Evolutionary conservation across 768 basidiomycete genomes (phyloP).

Genomic region (Mycena rebaudengoi): DNA sequence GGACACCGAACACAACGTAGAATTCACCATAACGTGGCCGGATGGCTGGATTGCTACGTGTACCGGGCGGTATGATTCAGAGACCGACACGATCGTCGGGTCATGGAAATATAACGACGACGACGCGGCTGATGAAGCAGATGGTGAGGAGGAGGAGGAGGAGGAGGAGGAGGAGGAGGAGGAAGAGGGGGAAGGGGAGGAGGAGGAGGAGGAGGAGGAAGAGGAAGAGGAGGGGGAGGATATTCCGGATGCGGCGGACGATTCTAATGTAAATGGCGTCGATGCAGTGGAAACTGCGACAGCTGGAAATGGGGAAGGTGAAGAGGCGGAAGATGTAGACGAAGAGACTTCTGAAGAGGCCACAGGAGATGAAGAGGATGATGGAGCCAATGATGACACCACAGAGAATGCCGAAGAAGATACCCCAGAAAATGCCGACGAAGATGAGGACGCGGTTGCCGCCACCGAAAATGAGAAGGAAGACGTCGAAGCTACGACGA

Average conservation of each 20-base stretch:
- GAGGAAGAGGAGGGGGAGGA: too few species aligned
- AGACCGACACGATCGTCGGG: slow-evolving; percentile 9
- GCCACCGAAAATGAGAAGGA: too few species aligned
- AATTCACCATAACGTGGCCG: slow-evolving; percentile 11
- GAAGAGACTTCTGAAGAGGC: too few species aligned
- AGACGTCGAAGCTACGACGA: neutral
- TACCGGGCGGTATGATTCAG: slow-evolving; percentile 17
- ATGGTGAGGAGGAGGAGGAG: neutral
- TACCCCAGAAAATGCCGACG: neutral
- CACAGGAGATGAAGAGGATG: too few species aligned
- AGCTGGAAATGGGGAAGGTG: too few species aligned
- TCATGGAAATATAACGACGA: neutral
- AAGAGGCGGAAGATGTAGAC: too few species aligned
- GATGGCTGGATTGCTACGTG: slow-evolving; percentile 7
- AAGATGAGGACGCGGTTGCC: too few species aligned
- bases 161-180: neutral
- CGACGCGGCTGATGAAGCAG: neutral
- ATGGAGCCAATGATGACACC: too few species aligned
- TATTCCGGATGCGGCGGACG: too few species aligned
- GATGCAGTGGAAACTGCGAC: neutral
- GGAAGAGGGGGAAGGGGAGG: neutral
- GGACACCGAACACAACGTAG: slow-evolving; percentile 3
- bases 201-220: too few species aligned
- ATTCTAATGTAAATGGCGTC: too few species aligned
- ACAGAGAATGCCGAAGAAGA: too few species aligned